Evolutionary conservation across 73 alveolate genomes (phyloP).

Genomic region (Paramecium biaurelia): DNA sequence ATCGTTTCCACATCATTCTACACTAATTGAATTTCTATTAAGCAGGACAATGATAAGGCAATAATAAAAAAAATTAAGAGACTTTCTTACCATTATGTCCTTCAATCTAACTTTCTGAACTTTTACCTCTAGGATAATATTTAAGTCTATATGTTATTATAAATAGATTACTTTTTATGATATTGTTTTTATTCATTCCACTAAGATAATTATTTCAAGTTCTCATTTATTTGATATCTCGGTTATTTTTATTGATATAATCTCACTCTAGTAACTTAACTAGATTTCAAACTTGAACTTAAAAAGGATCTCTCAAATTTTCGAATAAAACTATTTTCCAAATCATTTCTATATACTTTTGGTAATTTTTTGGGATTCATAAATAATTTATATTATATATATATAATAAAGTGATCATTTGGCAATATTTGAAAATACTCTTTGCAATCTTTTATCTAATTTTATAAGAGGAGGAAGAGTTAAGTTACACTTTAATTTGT

Average conservation of each 20-base stretch:
- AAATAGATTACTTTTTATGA: not conserved
- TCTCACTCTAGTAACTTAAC: not conserved
- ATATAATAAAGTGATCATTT: not conserved
- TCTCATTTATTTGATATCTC: not conserved
- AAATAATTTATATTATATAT: not conserved
- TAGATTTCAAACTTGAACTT: not conserved
- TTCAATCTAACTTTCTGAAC: not conserved
- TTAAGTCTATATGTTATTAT: not conserved
- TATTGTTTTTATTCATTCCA: not conserved
- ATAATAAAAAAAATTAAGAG: not conserved
- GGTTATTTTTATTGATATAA: not conserved
- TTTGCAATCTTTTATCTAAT: not conserved
- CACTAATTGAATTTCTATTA: not conserved
- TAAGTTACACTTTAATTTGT: not conserved
- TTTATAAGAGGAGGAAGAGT: not conserved
- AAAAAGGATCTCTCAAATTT: not conserved
- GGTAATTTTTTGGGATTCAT: not conserved
- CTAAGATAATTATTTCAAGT: not conserved
- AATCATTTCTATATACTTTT: not conserved
- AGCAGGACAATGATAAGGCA: not conserved
- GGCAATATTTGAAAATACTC: not conserved
- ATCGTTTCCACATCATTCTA: not conserved
- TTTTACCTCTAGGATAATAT: not conserved
- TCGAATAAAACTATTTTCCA: not conserved
- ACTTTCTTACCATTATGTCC: not conserved